Base-by-base conservation (phyloP, 2,329 filamentous ascomycete species). In the Pseudocercospora macadamiae region DNA sequence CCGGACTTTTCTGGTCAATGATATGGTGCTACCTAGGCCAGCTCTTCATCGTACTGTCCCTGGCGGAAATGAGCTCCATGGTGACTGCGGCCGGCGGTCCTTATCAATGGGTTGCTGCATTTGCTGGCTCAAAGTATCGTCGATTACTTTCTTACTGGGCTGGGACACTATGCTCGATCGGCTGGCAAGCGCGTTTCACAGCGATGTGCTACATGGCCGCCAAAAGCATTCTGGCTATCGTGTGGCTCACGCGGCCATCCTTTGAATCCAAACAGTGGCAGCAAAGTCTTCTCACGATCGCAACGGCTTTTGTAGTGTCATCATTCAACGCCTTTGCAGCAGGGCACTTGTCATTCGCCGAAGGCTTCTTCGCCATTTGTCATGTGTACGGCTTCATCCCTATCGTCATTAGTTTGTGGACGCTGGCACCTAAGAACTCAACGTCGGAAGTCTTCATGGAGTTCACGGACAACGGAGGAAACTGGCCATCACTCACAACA, bases 61-160 rank as follows among this genome's bases (percentile, higher is more conserved):
- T 75, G 25, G 72, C 72, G 1, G 73, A 75, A 61, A 71, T 74
- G 67, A 65, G 68, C 7, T 68, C 64, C 2, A 74, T 74, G 65
- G 66, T 68, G 8, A 70, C 70, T 3, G 62, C 53, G 6, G 60
- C 62, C 16, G 68, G 68, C 10, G 68, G 70, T 10, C 68, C 71
- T 26, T 71, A 67, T 39, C 67, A 66, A 10, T 69, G 59, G 74
- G 74, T 77, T 3, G 74, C 73, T 12, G 73, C 78, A 37, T 79
- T 81, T 61, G 76, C 78, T n/a, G 77, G 78, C 14, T 68, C 61
- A 10, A 66, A 64, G 4, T 72, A 61, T 23, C 76, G 79, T 55
- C 78, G 75, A 32, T 73, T 75, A 28, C 69, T 82, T 0, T 80
- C 78, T 52, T 82, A 80, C 64, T 73, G 76, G 28, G 75, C 77